phyloP scores from a whole-genome alignment of 1,284 basidiomycete genomes.

The Paramarasmius palmivorus region DNA sequence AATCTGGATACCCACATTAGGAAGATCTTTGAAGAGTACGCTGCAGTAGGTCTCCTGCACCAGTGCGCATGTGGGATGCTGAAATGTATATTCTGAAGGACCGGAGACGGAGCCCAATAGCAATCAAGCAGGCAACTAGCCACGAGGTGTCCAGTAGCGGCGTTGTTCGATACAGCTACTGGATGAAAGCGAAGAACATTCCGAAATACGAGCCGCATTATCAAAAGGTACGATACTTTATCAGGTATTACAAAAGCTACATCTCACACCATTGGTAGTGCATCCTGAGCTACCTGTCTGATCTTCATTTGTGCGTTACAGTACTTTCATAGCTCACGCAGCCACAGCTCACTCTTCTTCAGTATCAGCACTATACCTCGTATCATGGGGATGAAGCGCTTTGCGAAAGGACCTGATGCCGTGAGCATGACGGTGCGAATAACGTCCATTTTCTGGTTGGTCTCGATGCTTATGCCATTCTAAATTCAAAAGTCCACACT shows the following conservation, averaged over 20 bases:
- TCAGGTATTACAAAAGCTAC: background rate
- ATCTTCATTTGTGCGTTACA: constrained; percentile 68
- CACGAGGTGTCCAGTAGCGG: constrained; percentile 45
- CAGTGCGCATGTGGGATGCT: too few species aligned
- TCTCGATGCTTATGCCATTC: background rate
- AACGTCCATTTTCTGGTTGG: background rate
- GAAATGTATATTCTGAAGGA: constrained; percentile 44
- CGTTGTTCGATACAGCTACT: constrained; percentile 62
- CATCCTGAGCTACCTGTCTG: constrained; percentile 85
- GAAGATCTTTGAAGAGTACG: constrained; percentile 37
- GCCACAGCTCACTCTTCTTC: constrained; percentile 14
- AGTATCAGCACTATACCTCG: constrained; percentile 70
- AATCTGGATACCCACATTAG: constrained; percentile 32
- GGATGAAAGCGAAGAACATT: constrained; percentile 77
- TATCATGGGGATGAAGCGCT: constrained; percentile 64
- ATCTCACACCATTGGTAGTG: constrained; percentile 47
- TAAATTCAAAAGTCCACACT: constrained; percentile 62
- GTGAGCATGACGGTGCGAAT: constrained; percentile 70
- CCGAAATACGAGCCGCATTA: constrained; percentile 70
- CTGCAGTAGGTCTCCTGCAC: constrained; percentile 35
- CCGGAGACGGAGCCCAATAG: constrained; percentile 68
- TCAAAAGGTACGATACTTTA: constrained; percentile 63
- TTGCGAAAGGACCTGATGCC: constrained; percentile 46
- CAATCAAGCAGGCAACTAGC: constrained; percentile 53
- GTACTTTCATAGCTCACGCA: background rate